Percentiles rank a stretch among this genome's conserved stretches.
These are phyloP conservation scores for Cutaneotrichosporon spelunceum DNA, from an alignment of 1,284 basidiomycete species.

Conservation along the genomic window DNA sequence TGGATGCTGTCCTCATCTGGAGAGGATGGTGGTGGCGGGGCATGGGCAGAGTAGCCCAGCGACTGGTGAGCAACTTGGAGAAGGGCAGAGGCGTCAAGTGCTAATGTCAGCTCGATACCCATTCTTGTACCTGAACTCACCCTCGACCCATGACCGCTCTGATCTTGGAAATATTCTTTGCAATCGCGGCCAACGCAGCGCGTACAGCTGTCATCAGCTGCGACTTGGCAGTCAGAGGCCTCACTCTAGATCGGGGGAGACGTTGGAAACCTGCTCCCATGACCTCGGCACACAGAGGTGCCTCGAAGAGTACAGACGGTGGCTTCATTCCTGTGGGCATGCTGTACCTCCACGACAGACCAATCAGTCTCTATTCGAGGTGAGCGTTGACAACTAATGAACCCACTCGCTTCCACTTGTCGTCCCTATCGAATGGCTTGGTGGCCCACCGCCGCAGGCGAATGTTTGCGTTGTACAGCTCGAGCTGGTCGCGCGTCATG, in stretches of 20 bases:
- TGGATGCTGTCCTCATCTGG: slow-evolving; percentile 35
- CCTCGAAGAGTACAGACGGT: slow-evolving; percentile 61
- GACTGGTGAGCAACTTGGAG: slow-evolving; percentile 30
- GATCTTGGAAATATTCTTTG: slow-evolving; percentile 61
- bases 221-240: slow-evolving; percentile 24
- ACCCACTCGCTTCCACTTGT: slow-evolving; percentile 39
- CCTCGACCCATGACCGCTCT: slow-evolving; percentile 64
- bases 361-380: slow-evolving; percentile 30
- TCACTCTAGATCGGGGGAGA: slow-evolving; percentile 58
- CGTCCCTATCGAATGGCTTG: slow-evolving; percentile 39
- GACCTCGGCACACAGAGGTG: slow-evolving; percentile 67
- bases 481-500: slow-evolving; percentile 61
- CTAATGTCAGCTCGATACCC: slow-evolving; percentile 14
- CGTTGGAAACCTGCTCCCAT: slow-evolving; percentile 79
- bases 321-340: slow-evolving; percentile 56
- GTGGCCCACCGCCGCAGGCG: slow-evolving; percentile 51
- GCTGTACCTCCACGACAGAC: slow-evolving; percentile 59
- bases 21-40: slow-evolving; percentile 8
- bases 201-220: slow-evolving; percentile 61
- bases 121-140: slow-evolving; percentile 28
- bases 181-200: slow-evolving; percentile 75
- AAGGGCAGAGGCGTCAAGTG: slow-evolving; percentile 25
- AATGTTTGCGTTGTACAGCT: slow-evolving; percentile 66
- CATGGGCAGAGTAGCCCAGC: slow-evolving; percentile 29
- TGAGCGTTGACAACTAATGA: background rate